phyloP scores from a whole-genome alignment of 352 stramenopile genomes.

The Phytophthora litchii region DNA sequence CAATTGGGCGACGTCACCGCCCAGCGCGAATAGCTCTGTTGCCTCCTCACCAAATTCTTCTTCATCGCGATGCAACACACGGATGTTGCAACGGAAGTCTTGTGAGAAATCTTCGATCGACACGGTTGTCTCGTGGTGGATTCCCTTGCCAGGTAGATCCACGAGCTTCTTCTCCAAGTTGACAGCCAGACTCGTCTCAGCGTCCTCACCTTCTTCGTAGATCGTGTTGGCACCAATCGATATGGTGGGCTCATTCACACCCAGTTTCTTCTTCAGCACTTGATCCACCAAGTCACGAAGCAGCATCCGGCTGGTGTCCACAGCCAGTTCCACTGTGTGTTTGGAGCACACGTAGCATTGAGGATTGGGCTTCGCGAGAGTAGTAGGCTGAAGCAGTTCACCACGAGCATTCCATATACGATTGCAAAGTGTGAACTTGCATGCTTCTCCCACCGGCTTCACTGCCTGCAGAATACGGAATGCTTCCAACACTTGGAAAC shows the following conservation, averaged over 20 bases:
- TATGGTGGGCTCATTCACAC: slow-evolving; percentile 90
- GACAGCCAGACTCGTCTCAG: slow-evolving; percentile 71
- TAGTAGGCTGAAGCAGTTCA: slow-evolving; percentile 92
- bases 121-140: slow-evolving; percentile 92
- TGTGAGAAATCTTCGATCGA: slow-evolving; percentile 96
- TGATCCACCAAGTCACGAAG: slow-evolving; percentile 79
- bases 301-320: slow-evolving; percentile 90
- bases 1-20: slow-evolving; percentile 67
- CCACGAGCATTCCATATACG: slow-evolving; percentile 91
- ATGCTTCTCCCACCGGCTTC: slow-evolving; percentile 71
- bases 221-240: slow-evolving; percentile 89
- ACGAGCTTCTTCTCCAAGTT: slow-evolving; percentile 91
- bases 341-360: slow-evolving; percentile 97
- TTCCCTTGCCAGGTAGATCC: slow-evolving; percentile 92
- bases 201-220: slow-evolving; percentile 96
- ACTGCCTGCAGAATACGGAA: slow-evolving; percentile 81
- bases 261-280: slow-evolving; percentile 89
- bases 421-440: slow-evolving; percentile 96
- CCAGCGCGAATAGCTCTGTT: slow-evolving; percentile 77
- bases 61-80: slow-evolving; percentile 72
- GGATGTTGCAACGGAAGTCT: slow-evolving; percentile 90
- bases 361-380: slow-evolving; percentile 90
- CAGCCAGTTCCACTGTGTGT: slow-evolving; percentile 88
- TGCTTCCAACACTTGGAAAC: slow-evolving; percentile 90
- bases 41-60: slow-evolving; percentile 71